A percentile compares a stretch with the other conserved stretches of the same genome.
Conservation (phyloP, 805 yeast genomes). For the Saccharomyces jurei region DNA sequence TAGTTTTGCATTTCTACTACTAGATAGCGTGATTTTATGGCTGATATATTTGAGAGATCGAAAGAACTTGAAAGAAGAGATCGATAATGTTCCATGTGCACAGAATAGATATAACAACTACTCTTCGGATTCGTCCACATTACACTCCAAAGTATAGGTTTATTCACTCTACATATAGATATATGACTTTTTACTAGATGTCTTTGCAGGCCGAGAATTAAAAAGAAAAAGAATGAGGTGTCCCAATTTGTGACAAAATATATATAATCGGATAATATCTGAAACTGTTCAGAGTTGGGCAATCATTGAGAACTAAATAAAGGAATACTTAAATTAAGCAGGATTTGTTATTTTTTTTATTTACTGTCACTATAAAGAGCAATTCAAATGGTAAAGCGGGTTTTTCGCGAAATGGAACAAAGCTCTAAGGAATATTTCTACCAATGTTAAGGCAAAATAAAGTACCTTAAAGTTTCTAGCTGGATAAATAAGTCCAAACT, state of each 20-base stretch:
- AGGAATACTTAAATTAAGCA: neutral
- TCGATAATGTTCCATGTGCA: slow-evolving; percentile 7
- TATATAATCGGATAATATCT: no score
- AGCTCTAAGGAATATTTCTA: neutral
- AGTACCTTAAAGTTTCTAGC: neutral
- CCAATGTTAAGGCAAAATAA: neutral
- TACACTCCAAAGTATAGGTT: slow-evolving; percentile 6
- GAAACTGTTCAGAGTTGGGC: no score
- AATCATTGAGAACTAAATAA: no score
- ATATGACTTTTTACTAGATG: neutral
- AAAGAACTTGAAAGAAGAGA: slow-evolving; percentile 12
- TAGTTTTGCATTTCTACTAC: slow-evolving; percentile 41
- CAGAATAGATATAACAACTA: neutral
- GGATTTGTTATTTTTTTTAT: neutral
- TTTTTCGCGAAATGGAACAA: neutral
- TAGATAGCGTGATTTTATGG: slow-evolving; percentile 36
- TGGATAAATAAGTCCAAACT: neutral
- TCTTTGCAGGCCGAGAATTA: neutral
- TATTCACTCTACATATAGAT: neutral
- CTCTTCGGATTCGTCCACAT: slow-evolving; percentile 12
- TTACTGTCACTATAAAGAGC: neutral
- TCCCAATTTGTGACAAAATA: no score
- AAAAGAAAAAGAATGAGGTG: no score
- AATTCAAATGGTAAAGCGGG: neutral
- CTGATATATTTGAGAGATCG: slow-evolving; percentile 31